Evolutionary conservation across 2,329 filamentous ascomycete genomes (phyloP), one percentile per base, ranked within the genome.

Genomic region (Aureobasidium sp.): DNA sequence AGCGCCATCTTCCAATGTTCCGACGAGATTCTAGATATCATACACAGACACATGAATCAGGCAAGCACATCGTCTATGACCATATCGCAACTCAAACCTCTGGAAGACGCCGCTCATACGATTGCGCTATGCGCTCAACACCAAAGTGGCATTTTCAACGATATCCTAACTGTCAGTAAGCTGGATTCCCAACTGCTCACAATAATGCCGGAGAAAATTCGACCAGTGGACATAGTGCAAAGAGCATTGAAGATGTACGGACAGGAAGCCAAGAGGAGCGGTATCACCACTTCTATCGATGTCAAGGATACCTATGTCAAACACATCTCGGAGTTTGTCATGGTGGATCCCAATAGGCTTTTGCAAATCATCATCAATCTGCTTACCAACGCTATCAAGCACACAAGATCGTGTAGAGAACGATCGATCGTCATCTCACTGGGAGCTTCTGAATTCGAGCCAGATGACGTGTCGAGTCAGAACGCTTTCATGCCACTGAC

Each of bases 101-200:
- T 52, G 20, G 45, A 48, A 25, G 68, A 67, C 8, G 66, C 68
- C 9, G 70, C 68, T 1, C 66, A 68, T 39, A 73, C 68, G 3
- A 71, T 73, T n/a, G 62, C 70, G 8, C 65, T 68, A 11, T 72
- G 70, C 47, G 68, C 69, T 4, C 63, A 67, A 44, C 70, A 72
- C 48, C 69, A 71, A 55, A 70, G 69, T 61, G 69, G 76, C 7
- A 79, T 80, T 47, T 77, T 79, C 14, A 77, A 79, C 64, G 78
- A 80, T 61, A 72, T 79, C 5, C 69, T 79, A 0, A 78, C 77
- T 0, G 65, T 79, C 20, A 76, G 73, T n/a, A 67, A 65, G 51
- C 67, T 67, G 2, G 65, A 67, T 41, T 61, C 66, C 7, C 61
- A 61, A 15, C 49, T 67, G 31, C 45, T 67, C 3, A 52, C 51